Percentiles rank a stretch among this genome's conserved stretches.
Evolutionary conservation across 805 yeast genomes (phyloP).

Genomic region (Hanseniaspora thailandica): DNA sequence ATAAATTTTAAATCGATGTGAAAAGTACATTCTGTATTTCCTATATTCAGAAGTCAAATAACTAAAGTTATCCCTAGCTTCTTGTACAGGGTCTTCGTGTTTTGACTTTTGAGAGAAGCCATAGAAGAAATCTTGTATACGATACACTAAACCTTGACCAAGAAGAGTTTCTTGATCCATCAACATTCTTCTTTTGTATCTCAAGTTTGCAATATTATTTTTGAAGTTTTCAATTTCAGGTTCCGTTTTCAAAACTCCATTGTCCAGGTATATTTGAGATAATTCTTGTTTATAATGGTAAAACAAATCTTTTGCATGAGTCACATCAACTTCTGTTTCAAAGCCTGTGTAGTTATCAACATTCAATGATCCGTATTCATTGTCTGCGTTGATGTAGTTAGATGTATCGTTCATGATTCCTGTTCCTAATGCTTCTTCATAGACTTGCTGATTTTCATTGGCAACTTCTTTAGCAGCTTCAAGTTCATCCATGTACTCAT

Average conservation of each 20-base stretch:
- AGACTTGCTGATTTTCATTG: background rate
- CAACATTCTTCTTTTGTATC: background rate
- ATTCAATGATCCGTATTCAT: background rate
- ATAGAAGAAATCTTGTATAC: constrained; percentile 6
- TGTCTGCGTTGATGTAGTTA: background rate
- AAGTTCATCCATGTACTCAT: background rate
- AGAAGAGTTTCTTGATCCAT: background rate
- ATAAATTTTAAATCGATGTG: background rate
- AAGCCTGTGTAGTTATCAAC: background rate
- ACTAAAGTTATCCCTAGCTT: background rate
- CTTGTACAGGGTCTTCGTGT: background rate
- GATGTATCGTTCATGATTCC: background rate
- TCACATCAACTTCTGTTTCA: background rate
- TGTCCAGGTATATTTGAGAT: background rate
- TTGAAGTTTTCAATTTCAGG: background rate
- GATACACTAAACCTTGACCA: background rate
- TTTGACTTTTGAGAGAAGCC: background rate
- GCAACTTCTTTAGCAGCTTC: background rate
- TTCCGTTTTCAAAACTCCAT: background rate
- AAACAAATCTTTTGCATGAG: background rate
- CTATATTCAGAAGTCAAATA: background rate
- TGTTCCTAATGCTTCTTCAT: background rate
- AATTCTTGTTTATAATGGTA: background rate
- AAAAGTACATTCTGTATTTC: background rate
- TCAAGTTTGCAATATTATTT: background rate